These are phyloP conservation scores for Diaporthe amygdali DNA, from an alignment of 2,329 filamentous ascomycete species.

Conservation along the genomic window DNA sequence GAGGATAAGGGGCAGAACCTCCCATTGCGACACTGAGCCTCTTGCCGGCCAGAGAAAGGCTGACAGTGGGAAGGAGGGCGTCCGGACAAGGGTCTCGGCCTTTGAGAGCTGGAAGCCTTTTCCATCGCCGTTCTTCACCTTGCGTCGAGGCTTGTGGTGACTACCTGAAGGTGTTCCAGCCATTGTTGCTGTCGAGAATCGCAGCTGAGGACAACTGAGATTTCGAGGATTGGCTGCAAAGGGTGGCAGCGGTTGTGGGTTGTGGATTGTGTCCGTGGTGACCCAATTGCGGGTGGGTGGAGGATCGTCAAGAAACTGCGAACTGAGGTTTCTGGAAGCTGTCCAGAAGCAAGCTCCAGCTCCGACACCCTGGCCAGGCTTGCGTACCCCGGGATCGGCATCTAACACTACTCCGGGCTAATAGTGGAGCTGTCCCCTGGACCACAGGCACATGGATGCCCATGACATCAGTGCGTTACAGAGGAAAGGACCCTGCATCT, in stretches of 20 bases:
- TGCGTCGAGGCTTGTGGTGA: slow-evolving; percentile 66
- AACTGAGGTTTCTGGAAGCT: slow-evolving; percentile 21
- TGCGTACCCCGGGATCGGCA: slow-evolving; percentile 24
- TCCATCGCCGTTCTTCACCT: slow-evolving; percentile 51
- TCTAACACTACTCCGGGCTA: not conserved
- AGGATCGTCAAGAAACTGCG: not conserved
- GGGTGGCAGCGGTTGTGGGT: not conserved
- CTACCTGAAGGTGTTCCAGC: slow-evolving; percentile 51
- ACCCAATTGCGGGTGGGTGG: not conserved
- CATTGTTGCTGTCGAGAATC: slow-evolving; percentile 40
- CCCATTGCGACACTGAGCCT: slow-evolving; percentile 86
- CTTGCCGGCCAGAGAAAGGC: slow-evolving; percentile 95
- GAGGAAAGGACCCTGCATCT: slow-evolving; percentile 11
- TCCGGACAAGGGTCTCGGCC: slow-evolving; percentile 53
- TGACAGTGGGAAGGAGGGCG: slow-evolving; percentile 85
- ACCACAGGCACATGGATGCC: not conserved
- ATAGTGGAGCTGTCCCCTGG: not conserved
- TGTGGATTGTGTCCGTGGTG: not conserved
- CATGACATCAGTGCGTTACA: slow-evolving; percentile 9
- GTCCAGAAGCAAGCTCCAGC: slow-evolving; percentile 20
- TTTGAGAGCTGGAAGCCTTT: slow-evolving; percentile 34
- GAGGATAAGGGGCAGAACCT: slow-evolving; percentile 83
- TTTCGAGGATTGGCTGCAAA: not conserved
- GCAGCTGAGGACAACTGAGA: not conserved
- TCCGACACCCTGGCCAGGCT: not conserved